phyloP scores from a whole-genome alignment of 345 rosid species.

The Rhodomyrtus tomentosa region DNA sequence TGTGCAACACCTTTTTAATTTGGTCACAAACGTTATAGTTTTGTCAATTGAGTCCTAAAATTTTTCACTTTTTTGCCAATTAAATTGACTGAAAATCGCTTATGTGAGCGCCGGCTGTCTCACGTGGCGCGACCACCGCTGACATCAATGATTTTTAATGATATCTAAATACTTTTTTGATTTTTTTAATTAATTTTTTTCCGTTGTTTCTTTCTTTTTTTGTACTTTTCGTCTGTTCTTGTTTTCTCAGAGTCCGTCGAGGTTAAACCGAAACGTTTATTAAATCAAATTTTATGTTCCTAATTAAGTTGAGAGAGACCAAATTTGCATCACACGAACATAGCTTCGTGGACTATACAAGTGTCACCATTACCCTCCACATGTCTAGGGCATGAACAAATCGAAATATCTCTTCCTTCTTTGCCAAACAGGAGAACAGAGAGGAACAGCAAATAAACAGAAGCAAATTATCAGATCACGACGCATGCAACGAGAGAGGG shows the following conservation, averaged over 20 bases:
- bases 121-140: too few species aligned
- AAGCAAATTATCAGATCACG: background rate
- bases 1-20: accelerated
- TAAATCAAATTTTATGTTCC: background rate
- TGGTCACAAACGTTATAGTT: too few species aligned
- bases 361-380: background rate
- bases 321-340: background rate
- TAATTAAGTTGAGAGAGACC: background rate
- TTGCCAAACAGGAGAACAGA: background rate
- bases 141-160: too few species aligned
- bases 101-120: too few species aligned
- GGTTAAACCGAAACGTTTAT: background rate
- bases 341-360: background rate
- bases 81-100: too few species aligned
- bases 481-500: background rate
- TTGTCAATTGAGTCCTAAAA: too few species aligned
- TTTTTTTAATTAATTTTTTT: too few species aligned
- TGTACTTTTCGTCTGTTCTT: too few species aligned
- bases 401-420: background rate
- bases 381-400: background rate
- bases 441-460: background rate
- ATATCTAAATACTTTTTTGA: too few species aligned
- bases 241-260: too few species aligned
- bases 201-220: too few species aligned
- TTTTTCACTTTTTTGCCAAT: too few species aligned